Evolutionary conservation across 306 rosid species (phyloP), one percentile per base, ranked within the genome.

Genomic region (Castanea sativa): DNA sequence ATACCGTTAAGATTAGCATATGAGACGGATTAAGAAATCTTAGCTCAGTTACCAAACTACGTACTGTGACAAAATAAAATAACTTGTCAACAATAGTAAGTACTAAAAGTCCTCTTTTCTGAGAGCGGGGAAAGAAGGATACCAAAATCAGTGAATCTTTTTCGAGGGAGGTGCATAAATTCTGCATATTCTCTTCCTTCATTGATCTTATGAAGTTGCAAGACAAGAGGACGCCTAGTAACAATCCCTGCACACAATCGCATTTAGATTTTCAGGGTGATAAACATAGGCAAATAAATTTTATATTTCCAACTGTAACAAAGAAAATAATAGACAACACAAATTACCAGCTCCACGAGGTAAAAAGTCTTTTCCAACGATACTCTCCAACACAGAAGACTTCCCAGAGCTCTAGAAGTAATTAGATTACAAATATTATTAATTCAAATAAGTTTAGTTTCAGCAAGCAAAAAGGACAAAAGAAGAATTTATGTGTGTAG

Each of bases 361-460:
- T 78, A 94, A 88, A 87, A 94, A 94, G 78, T 94, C 98, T 90
- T 94, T 94, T 78, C 97, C 96, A 19, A 94, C 98, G 69, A 94
- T 65, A 69, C 98, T 94, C 86, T 94, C 98, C 71, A 94, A 72
- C 9, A 94, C 98, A 0, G 98, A 94, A 79, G 98, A 94, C 80
- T 94, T 94, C 16, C 98, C 98, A 5, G 98, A 94, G 57, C 97
- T 94, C 98, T 93, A 86, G 55, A 51, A 29, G 15, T 33, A 76
- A 80, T 85, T 71, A 81, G 27, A 73, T 67, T 64, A 38, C 73
- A 41, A 65, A 75, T 5, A 70, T 79, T 13, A 64, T 64, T 70
- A 16, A 63, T 23, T n/a, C 16, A 11, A 12, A 6, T 4, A 3
- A 5, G 43, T 83, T 87, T 87, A 25, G 86, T 79, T 70, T 86